Conservation (phyloP, 345 rosid species). For the Rhodomyrtus tomentosa region DNA sequence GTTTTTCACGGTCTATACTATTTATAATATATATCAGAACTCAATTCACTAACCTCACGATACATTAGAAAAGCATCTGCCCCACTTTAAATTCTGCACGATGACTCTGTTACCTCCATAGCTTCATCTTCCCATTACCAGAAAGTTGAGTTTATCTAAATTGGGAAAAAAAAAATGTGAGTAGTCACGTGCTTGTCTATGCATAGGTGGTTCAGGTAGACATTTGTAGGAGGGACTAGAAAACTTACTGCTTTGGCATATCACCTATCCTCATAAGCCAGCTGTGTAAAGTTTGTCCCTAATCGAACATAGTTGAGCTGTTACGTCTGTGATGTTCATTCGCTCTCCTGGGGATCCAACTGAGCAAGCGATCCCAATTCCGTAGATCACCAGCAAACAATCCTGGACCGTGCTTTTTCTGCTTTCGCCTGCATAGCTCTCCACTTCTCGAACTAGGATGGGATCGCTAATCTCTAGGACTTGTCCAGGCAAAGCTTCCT, state of each 20-base stretch:
- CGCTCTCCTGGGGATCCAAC: not conserved
- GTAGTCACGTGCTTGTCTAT: not conserved
- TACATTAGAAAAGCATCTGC: not conserved
- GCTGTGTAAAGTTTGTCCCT: not conserved
- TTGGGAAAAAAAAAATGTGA: not conserved
- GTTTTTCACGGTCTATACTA: not conserved
- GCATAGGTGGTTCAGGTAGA: not conserved
- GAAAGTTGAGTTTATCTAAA: not conserved
- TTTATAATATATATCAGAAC: not conserved
- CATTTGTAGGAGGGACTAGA: not conserved
- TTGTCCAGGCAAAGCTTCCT: conserved; percentile 5
- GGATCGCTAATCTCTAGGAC: conserved; percentile 8
- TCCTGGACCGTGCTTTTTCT: not conserved
- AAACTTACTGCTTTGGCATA: not conserved
- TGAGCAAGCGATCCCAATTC: conserved; percentile 12
- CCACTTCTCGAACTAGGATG: not conserved
- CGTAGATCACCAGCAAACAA: not conserved
- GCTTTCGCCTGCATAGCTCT: not conserved
- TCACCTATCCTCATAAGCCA: not conserved
- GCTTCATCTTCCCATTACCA: not conserved
- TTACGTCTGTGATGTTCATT: not conserved
- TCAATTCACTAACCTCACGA: not conserved
- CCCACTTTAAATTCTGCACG: not conserved
- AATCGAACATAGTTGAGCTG: not conserved
- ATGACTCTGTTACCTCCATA: not conserved